Evolutionary conservation across 352 stramenopile species (phyloP), one percentile per base, ranked within the genome.

Genomic region (Pythium rhizo-oryzae): DNA sequence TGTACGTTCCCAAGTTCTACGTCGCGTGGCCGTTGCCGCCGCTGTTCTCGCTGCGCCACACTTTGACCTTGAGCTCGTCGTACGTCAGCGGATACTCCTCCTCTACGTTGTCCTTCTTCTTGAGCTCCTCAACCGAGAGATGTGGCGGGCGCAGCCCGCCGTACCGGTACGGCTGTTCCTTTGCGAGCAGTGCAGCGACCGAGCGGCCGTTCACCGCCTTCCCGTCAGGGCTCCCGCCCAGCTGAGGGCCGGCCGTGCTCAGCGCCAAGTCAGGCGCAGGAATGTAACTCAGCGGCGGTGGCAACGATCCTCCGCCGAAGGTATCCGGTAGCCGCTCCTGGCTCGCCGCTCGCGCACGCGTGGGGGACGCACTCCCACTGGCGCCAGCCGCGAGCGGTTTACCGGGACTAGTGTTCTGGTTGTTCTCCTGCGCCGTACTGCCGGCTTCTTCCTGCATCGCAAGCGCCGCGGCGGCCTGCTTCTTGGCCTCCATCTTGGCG

Each of bases 11-110:
- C 24, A 33, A 24, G 33, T 43, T n/a, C 25, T 65, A 59, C 28
- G 37, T 50, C 1, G 33, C 67, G n/a, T 69, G 54, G 28, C 23
- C 46, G 41, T 43, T 18, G 24, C n/a, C n/a, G n/a, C n/a, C n/a
- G n/a, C 41, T 75, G 9, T 90, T 76, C 5, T 91, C 76, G 25
- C 71, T 77, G 39, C 83, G 75, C 85, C 87, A 96, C 16, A 93
- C 85, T 70, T 92, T 92, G 49, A 81, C 77, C 74, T 95, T 95
- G 65, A 96, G 83, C 57, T 94, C 85, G 62, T 92, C 77, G 74
- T 96, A 94, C 13, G 82, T 94, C 13, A 94, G 80, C 23, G 87
- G 85, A 53, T 96, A 96, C 60, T 92, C 85, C 62, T 96, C 85
- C 67, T 96, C 85, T 23, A 92, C 76, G 57, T 87, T 91, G 75